phyloP scores from a whole-genome alignment of 345 rosid genomes.

The Iberis pinnata region DNA sequence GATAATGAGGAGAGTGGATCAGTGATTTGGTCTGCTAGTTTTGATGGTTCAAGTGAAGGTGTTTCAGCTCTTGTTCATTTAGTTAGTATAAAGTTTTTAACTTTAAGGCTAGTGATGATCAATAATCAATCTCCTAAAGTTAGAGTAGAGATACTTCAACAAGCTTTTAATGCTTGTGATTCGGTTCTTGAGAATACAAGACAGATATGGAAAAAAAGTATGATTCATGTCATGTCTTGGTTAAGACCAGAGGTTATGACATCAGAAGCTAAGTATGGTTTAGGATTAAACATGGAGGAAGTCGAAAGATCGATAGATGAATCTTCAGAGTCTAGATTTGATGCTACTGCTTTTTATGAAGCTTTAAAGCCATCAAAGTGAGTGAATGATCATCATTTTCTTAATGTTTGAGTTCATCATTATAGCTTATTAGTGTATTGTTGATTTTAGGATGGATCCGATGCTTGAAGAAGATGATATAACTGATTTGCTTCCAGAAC shows the following conservation, averaged over 20 bases:
- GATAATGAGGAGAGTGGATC: constrained; percentile 35
- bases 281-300: constrained; percentile 29
- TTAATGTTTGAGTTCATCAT: not conserved
- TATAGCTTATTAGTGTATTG: constrained; percentile 17
- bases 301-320: constrained; percentile 24
- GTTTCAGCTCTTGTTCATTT: constrained; percentile 78
- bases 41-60: constrained; percentile 85
- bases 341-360: constrained; percentile 81
- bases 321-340: constrained; percentile 40
- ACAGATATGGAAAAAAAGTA: constrained; percentile 81
- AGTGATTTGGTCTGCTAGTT: constrained; percentile 56
- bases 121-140: constrained; percentile 47
- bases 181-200: constrained; percentile 61
- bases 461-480: constrained; percentile 60
- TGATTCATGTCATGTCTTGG: constrained; percentile 90
- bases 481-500: constrained; percentile 63
- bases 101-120: constrained; percentile 48
- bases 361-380: constrained; percentile 93
- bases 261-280: constrained; percentile 67
- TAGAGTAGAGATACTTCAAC: constrained; percentile 69
- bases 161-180: constrained; percentile 65
- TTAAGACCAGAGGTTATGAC: constrained; percentile 82
- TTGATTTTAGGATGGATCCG: constrained; percentile 44
- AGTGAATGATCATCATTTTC: constrained; percentile 17
- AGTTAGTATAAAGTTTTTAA: constrained; percentile 53